Conservation (phyloP, 208 protist species). For the Leishmania martiniquensis region DNA sequence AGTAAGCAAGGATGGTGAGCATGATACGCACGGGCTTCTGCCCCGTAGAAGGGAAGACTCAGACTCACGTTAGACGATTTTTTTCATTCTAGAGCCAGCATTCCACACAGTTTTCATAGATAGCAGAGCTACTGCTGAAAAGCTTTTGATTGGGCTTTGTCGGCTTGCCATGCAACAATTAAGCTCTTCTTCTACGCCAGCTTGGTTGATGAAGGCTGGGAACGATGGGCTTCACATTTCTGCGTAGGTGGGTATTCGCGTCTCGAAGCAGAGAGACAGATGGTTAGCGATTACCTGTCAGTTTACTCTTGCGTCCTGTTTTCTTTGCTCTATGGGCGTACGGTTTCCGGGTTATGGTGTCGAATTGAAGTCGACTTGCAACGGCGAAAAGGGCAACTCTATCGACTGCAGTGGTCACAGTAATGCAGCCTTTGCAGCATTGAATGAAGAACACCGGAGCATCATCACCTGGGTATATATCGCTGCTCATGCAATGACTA, state of each 20-base stretch:
- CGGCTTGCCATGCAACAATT: too few relatives aligned
- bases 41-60: background rate
- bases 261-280: background rate
- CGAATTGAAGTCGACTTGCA: slow-evolving; percentile 21
- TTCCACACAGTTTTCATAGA: too few relatives aligned
- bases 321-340: background rate
- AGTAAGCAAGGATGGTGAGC: background rate
- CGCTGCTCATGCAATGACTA: slow-evolving; percentile 6
- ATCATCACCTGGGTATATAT: slow-evolving; percentile 7
- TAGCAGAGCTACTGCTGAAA: background rate
- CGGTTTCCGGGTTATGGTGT: background rate
- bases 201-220: too few relatives aligned
- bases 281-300: background rate
- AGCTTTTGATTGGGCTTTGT: too few relatives aligned
- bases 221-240: background rate
- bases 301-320: background rate
- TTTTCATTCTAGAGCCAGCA: background rate
- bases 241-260: too few relatives aligned
- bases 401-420: slow-evolving; percentile 25
- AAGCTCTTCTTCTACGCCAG: too few relatives aligned
- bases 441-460: slow-evolving; percentile 29
- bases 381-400: slow-evolving; percentile 26
- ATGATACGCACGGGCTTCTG: too few relatives aligned
- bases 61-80: background rate
- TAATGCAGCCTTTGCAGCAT: slow-evolving; percentile 10